phyloP scores from a whole-genome alignment of 2,329 filamentous ascomycete species.

The Geosmithia morbida region DNA sequence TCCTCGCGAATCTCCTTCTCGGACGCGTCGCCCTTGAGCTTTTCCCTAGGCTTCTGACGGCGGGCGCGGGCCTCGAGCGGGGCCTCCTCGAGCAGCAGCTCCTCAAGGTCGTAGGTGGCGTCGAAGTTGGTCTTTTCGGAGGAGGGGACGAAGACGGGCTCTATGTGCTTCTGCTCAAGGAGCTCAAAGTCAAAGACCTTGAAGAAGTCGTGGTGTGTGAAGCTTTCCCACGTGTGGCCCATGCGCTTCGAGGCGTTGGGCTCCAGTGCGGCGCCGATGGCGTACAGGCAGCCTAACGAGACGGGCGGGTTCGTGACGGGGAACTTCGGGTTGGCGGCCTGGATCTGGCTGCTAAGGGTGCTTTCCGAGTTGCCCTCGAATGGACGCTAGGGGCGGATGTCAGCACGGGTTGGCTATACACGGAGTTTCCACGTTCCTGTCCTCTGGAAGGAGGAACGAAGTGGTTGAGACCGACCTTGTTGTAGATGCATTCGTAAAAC shows the following conservation, averaged over 20 bases:
- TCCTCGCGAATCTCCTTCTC: conserved; percentile 91
- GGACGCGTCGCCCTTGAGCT: conserved; percentile 85
- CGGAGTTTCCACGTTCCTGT: too few relatives aligned
- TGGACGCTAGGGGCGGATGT: conserved; percentile 47
- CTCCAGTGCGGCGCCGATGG: conserved; percentile 72
- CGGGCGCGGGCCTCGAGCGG: conserved; percentile 84
- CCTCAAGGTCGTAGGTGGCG: conserved; percentile 93
- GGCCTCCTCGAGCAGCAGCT: conserved; percentile 84
- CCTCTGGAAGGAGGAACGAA: not conserved
- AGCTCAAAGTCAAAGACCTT: conserved; percentile 68
- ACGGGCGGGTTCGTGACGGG: conserved; percentile 89
- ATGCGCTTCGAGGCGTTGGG: conserved; percentile 69
- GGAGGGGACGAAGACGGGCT: conserved; percentile 83
- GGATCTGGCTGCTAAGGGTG: conserved; percentile 64
- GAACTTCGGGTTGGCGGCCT: conserved; percentile 69
- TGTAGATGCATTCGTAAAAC: conserved; percentile 99
- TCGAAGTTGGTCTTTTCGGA: conserved; percentile 99
- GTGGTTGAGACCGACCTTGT: conserved; percentile 73
- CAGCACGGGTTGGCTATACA: too few relatives aligned
- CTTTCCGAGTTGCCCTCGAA: conserved; percentile 86
- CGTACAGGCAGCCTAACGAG: conserved; percentile 74
- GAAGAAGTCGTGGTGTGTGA: conserved; percentile 85
- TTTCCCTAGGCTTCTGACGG: conserved; percentile 84
- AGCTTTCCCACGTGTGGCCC: conserved; percentile 75
- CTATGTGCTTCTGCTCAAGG: conserved; percentile 73